phyloP scores from a whole-genome alignment of 1,139 yeast species.

The Hansenula sp. region DNA sequence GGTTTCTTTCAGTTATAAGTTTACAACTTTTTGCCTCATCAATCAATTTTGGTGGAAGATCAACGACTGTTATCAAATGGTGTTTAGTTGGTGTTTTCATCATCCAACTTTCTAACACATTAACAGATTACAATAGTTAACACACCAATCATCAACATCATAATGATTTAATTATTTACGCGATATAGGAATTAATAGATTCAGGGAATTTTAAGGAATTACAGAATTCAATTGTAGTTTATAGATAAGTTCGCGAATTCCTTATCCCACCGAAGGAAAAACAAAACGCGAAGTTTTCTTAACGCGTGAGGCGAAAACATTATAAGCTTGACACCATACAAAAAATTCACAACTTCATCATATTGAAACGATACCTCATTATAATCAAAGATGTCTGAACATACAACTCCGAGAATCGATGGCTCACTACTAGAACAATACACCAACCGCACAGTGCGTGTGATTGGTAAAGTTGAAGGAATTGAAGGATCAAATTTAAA shows the following conservation, averaged over 20 bases:
- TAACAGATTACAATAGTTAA: constrained; percentile 13
- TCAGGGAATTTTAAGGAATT: too few relatives aligned
- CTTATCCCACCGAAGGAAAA: too few relatives aligned
- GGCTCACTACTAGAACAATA: constrained; percentile 28
- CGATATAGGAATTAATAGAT: too few relatives aligned
- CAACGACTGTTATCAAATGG: constrained; percentile 51
- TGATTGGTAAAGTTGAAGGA: constrained; percentile 29
- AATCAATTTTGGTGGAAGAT: constrained; percentile 63
- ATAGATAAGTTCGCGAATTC: too few relatives aligned
- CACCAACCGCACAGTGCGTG: constrained; percentile 29
- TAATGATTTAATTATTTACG: too few relatives aligned
- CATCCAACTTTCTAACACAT: constrained; percentile 22
- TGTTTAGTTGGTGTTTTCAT: constrained; percentile 41
- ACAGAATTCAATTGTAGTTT: too few relatives aligned
- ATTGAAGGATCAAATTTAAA: constrained; percentile 6
- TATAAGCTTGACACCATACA: background rate
- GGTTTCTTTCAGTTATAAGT: constrained; percentile 77
- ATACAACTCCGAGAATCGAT: constrained; percentile 29
- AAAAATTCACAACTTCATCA: background rate
- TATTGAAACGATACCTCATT: background rate
- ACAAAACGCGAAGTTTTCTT: background rate
- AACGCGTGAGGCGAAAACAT: background rate
- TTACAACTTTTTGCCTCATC: constrained; percentile 84
- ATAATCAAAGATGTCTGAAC: background rate
- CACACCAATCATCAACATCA: too few relatives aligned